A percentile compares a stretch with the other conserved stretches of the same genome.
phyloP scores from a whole-genome alignment of 805 yeast genomes.

The Brettanomyces custersianus region DNA sequence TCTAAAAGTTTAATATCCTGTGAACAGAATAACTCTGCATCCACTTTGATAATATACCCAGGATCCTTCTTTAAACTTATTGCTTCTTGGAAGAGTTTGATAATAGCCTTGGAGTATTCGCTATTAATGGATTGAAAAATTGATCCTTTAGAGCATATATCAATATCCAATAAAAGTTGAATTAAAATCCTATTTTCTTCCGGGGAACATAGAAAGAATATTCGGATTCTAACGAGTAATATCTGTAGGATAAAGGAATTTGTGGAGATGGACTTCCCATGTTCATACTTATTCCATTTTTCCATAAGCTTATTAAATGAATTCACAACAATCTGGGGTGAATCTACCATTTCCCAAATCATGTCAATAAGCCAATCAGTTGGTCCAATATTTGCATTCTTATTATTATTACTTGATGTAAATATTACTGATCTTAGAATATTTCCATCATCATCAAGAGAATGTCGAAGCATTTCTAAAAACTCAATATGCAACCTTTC shows the following conservation, averaged over 20 bases:
- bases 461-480: not conserved
- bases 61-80: too few relatives aligned
- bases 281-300: not conserved
- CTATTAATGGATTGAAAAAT: too few relatives aligned
- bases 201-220: constrained; percentile 12
- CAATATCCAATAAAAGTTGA: too few relatives aligned
- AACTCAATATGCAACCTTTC: not conserved
- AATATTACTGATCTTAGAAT: not conserved
- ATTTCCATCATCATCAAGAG: not conserved
- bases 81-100: too few relatives aligned
- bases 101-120: too few relatives aligned
- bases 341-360: not conserved
- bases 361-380: not conserved
- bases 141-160: too few relatives aligned
- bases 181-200: constrained; percentile 17
- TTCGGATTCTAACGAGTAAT: constrained; percentile 14
- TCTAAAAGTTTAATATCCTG: too few relatives aligned
- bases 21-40: too few relatives aligned
- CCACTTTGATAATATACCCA: too few relatives aligned
- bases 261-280: not conserved
- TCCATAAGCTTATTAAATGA: too few relatives aligned
- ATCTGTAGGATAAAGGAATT: constrained; percentile 1
- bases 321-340: too few relatives aligned
- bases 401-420: not conserved
- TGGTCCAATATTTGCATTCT: not conserved